phyloP scores from a whole-genome alignment of 805 yeast species.

The Vanderwaltozyma verrucispora region DNA sequence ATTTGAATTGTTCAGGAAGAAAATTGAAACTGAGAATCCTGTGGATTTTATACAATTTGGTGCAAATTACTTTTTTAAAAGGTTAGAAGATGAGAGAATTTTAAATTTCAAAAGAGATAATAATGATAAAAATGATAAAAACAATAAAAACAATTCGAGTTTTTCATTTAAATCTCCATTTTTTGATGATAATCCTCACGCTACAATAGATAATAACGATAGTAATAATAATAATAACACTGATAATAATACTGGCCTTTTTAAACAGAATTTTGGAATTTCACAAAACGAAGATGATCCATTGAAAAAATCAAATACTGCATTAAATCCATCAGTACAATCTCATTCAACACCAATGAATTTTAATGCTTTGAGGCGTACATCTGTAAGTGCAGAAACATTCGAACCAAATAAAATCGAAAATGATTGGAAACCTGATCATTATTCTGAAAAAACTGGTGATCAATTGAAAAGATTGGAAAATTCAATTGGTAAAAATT shows the following conservation, averaged over 20 bases:
- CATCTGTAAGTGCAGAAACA: conserved; percentile 85
- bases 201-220: conserved; percentile 25
- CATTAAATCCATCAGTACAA: conserved; percentile 2
- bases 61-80: conserved; percentile 56
- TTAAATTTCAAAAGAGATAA: no score
- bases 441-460: conserved; percentile 41
- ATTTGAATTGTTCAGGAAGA: conserved; percentile 52
- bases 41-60: conserved; percentile 64
- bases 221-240: no score
- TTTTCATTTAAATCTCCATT: conserved; percentile 50
- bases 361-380: conserved; percentile 75
- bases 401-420: conserved; percentile 60
- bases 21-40: conserved; percentile 46
- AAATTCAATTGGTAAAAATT: conserved; percentile 65
- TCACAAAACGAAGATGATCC: background rate
- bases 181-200: conserved; percentile 54
- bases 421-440: conserved; percentile 66
- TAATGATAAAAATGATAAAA: no score
- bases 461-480: conserved; percentile 62
- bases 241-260: background rate
- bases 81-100: conserved; percentile 45
- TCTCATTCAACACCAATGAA: conserved; percentile 34
- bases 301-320: conserved; percentile 1
- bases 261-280: conserved; percentile 1
- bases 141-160: no score